Evolutionary conservation across 805 yeast genomes (phyloP).

Genomic region (Myxozyma vanderwaltii): DNA sequence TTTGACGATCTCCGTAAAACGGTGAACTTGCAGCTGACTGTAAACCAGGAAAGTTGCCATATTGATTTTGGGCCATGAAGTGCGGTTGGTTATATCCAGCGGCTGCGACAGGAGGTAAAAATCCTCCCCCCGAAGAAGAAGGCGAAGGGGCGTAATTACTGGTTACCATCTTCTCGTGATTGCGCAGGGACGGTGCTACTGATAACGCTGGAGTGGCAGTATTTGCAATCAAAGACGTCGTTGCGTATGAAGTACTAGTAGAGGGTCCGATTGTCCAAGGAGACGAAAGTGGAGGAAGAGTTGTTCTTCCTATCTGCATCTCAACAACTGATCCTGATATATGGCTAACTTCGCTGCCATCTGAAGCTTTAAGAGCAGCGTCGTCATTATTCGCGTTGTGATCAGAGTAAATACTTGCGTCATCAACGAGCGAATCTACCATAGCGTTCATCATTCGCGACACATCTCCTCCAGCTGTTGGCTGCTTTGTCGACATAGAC

Average conservation of each 20-base stretch:
- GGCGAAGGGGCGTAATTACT: background rate
- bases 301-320: background rate
- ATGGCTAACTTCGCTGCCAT: background rate
- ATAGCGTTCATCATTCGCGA: slow-evolving; percentile 30
- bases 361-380: background rate
- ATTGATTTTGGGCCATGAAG: background rate
- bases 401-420: background rate
- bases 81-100: background rate
- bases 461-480: background rate
- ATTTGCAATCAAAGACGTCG: background rate
- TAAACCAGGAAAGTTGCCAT: background rate
- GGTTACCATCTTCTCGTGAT: background rate
- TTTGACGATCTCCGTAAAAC: background rate
- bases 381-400: background rate
- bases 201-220: background rate
- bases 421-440: slow-evolving; percentile 31
- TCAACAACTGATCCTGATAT: background rate
- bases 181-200: background rate
- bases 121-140: background rate
- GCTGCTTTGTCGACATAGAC: background rate
- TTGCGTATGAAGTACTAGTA: background rate
- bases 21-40: background rate
- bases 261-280: background rate
- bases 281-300: background rate
- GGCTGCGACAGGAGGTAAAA: background rate